phyloP scores from a whole-genome alignment of 2,329 filamentous ascomycete genomes.

The Chrysosporium queenslandicum region DNA sequence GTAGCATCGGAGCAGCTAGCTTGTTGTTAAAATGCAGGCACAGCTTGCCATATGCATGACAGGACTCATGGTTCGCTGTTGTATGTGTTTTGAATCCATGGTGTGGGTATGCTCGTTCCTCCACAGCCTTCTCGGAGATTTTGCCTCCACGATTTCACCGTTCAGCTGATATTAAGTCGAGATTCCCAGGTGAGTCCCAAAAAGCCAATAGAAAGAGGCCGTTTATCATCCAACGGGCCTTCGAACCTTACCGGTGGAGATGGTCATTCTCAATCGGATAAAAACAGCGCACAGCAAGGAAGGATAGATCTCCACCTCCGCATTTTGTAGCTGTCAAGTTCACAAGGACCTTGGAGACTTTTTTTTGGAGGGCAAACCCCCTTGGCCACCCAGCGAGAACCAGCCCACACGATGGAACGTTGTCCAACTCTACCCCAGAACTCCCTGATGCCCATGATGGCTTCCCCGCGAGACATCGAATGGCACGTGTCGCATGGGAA shows the following conservation, averaged over 20 bases:
- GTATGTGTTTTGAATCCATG: background rate
- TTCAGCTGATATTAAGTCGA: background rate
- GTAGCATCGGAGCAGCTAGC: background rate
- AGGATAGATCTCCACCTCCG: background rate
- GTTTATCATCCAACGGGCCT: no score
- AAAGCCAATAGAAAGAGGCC: background rate
- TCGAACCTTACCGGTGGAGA: background rate
- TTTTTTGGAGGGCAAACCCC: background rate
- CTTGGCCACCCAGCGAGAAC: background rate
- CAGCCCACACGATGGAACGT: background rate
- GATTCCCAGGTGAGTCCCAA: background rate
- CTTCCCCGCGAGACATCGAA: background rate
- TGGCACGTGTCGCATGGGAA: conserved; percentile 1
- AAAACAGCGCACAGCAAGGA: background rate
- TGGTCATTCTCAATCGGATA: background rate
- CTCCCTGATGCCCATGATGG: background rate
- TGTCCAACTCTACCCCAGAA: conserved; percentile 1
- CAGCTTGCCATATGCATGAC: background rate
- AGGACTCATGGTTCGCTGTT: background rate
- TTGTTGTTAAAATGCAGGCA: background rate
- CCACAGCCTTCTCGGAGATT: background rate
- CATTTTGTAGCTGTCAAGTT: background rate
- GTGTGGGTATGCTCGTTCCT: background rate
- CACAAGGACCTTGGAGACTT: background rate
- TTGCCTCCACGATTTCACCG: background rate